phyloP scores from a whole-genome alignment of 176 grass and related monocot species.

The Pharus latifolius region DNA sequence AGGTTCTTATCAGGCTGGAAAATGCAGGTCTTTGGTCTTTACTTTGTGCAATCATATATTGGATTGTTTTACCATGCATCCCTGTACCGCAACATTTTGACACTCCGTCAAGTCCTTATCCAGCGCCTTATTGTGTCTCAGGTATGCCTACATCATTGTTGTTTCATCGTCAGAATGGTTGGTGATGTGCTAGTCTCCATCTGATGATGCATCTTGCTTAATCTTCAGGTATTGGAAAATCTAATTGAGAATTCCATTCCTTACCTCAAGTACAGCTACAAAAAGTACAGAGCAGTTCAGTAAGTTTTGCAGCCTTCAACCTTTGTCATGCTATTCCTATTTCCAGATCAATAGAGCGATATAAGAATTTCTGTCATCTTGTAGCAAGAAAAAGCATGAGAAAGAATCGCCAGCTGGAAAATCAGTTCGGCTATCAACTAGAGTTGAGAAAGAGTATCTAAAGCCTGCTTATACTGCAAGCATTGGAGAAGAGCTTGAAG shows the following conservation, averaged over 20 bases:
- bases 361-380: slow-evolving; percentile 9
- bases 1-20: slow-evolving; percentile 5
- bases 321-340: slow-evolving; percentile 16
- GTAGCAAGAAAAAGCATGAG: slow-evolving; percentile 93
- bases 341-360: background rate
- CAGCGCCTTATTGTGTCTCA: slow-evolving; percentile 94
- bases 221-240: slow-evolving; percentile 82
- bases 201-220: slow-evolving; percentile 17
- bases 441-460: slow-evolving; percentile 95
- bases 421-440: slow-evolving; percentile 51
- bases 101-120: slow-evolving; percentile 78
- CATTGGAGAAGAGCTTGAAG: slow-evolving; percentile 85
- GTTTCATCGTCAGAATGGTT: background rate
- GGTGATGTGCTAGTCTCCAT: background rate
- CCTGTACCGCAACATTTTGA: slow-evolving; percentile 60
- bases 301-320: slow-evolving; percentile 41
- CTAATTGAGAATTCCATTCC: slow-evolving; percentile 94
- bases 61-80: slow-evolving; percentile 92
- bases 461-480: slow-evolving; percentile 86
- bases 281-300: slow-evolving; percentile 90
- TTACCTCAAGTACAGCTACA: slow-evolving; percentile 90
- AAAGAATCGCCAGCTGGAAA: slow-evolving; percentile 62
- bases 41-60: slow-evolving; percentile 99
- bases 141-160: slow-evolving; percentile 23
- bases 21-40: slow-evolving; percentile 89